Evolutionary conservation across 2,329 filamentous ascomycete genomes (phyloP), one percentile per base, ranked within the genome.

Genomic region (Cladobotryum mycophilum): DNA sequence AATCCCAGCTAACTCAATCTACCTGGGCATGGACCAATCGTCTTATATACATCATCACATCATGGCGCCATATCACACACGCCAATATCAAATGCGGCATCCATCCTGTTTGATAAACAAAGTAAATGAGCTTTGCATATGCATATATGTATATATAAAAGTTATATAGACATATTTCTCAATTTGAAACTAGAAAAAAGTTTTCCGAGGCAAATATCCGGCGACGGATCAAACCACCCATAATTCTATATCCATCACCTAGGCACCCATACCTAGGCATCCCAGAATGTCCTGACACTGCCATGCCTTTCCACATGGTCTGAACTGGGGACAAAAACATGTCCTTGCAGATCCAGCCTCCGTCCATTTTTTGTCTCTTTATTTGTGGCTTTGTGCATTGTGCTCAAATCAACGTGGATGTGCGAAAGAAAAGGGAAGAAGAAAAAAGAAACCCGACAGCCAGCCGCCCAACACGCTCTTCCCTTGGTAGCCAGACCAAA

Each of bases 241-340:
- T 64, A 55, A 61, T 58, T 74, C 69, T 73, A 70, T 68, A 63
- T 62, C 62, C 66, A 66, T 65, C 61, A 59, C 61, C 47, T 42
- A 42, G 41, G 35, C 30, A 59, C 58, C 25, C 25, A 30, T 30
- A 30, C 25, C 25, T 30, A 57, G 44, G 22, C 48, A 49, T 55
- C 54, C 51, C 56, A 52, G 55, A 52, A 51, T 56, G 55, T 50
- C 48, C 52, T 56, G 47, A 47, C 59, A 59, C 56, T 59, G 53
- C 40, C 57, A 57, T 58, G 53, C 50, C 53, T 49, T 58, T 62
- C 56, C 59, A 46, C 51, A 54, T 48, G 6, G 25, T 30, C 25
- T 30, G 25, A 11, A 30, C 25, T 6, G 25, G 25, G 25, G 25
- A 30, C 25, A 11, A 30, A 30, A 30, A 30, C 9, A 30, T 30